Percentiles rank a stretch among this genome's conserved stretches.
Conservation (phyloP, 805 yeast genomes). For the Metschnikowia rubicola region DNA sequence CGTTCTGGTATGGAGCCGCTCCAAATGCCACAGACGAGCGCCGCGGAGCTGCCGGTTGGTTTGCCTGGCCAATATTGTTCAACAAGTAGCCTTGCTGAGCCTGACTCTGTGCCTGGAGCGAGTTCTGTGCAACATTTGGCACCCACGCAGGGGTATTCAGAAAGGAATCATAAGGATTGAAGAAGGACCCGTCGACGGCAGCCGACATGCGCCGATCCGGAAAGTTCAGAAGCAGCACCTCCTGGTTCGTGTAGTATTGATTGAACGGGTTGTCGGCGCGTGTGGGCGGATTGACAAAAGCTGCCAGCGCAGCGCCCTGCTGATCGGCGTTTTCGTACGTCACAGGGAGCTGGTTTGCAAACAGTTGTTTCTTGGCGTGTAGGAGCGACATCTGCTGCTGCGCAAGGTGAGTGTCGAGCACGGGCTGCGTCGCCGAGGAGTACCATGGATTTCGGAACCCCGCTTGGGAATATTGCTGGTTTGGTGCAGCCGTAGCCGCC, state of each 20-base stretch:
- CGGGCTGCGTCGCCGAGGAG: constrained; percentile 22
- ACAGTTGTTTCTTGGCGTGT: constrained; percentile 25
- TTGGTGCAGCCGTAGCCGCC: not conserved
- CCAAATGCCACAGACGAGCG: constrained; percentile 21
- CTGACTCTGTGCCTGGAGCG: not conserved
- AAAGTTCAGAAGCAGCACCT: constrained; percentile 25
- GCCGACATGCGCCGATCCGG: constrained; percentile 38
- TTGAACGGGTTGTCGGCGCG: constrained; percentile 45
- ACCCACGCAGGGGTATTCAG: constrained; percentile 1
- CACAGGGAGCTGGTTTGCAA: constrained; percentile 45
- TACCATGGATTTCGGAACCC: constrained; percentile 47
- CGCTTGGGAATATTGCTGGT: constrained; percentile 5
- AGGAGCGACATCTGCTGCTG: constrained; percentile 22
- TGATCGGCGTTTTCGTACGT: constrained; percentile 44
- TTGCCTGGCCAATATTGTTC: constrained; percentile 2
- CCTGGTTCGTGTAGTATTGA: constrained; percentile 39
- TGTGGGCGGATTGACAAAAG: constrained; percentile 40
- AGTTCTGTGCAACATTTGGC: constrained; percentile 1
- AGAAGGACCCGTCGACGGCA: constrained; percentile 30
- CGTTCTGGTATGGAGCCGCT: constrained; percentile 20
- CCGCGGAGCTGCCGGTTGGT: constrained; percentile 9
- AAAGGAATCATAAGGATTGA: constrained; percentile 16
- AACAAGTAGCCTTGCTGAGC: constrained; percentile 2
- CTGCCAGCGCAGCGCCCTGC: constrained; percentile 20
- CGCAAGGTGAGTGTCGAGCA: constrained; percentile 9